A percentile compares a stretch with the other conserved stretches of the same genome.
phyloP scores from a whole-genome alignment of 805 yeast genomes.

The Saccharomycopsis sp. region DNA sequence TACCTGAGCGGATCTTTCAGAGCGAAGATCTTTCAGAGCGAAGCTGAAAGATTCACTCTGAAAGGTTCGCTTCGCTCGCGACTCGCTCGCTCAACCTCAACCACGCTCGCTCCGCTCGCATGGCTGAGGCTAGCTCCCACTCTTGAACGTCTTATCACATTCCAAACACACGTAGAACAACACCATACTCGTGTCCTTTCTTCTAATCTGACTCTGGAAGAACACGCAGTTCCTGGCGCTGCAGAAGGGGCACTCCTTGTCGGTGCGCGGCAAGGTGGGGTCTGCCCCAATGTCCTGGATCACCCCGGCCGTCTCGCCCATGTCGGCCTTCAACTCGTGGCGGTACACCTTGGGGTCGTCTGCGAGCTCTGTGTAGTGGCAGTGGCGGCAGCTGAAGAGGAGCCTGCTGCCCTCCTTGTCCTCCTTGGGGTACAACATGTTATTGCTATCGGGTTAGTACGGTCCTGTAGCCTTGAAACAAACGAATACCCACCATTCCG shows the following conservation, averaged over 20 bases:
- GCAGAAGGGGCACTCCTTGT: slow-evolving; percentile 88
- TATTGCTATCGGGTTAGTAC: slow-evolving; percentile 54
- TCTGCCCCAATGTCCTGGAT: slow-evolving; percentile 51
- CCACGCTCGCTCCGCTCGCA: too few relatives aligned
- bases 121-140: too few relatives aligned
- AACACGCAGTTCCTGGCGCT: slow-evolving; percentile 85
- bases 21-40: too few relatives aligned
- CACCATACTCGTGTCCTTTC: slow-evolving; percentile 93
- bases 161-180: slow-evolving; percentile 85
- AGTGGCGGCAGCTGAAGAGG: slow-evolving; percentile 88
- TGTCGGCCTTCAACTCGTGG: slow-evolving; percentile 84
- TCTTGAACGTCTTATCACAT: slow-evolving; percentile 32
- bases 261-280: slow-evolving; percentile 96
- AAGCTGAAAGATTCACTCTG: too few relatives aligned
- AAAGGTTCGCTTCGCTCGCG: too few relatives aligned
- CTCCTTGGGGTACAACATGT: slow-evolving; percentile 96
- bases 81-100: too few relatives aligned
- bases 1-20: too few relatives aligned
- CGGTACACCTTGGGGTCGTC: slow-evolving; percentile 81
- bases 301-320: slow-evolving; percentile 36
- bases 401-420: slow-evolving; percentile 66
- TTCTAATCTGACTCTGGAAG: slow-evolving; percentile 91
- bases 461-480: slow-evolving; percentile 1
- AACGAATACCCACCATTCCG: slow-evolving; percentile 49
- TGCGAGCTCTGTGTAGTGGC: slow-evolving; percentile 88